A percentile compares a stretch with the other conserved stretches of the same genome.
Evolutionary conservation across 805 yeast species (phyloP).

Genomic region (Ogataea naganishii): DNA sequence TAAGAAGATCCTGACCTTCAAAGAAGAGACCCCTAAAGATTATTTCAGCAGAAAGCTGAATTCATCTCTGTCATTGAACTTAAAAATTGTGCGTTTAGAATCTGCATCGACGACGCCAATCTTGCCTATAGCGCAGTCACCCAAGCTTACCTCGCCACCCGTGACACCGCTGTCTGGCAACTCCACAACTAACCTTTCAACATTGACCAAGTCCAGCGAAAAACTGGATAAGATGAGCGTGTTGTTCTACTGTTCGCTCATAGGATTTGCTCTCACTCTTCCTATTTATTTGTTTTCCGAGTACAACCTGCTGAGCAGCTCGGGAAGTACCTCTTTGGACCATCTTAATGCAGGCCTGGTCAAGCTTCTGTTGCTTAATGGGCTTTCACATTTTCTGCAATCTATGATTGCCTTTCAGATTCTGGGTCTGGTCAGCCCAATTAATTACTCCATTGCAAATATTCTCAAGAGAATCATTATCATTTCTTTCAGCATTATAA

Average conservation of each 20-base stretch:
- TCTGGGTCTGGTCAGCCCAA: constrained; percentile 63
- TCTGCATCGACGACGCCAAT: constrained; percentile 26
- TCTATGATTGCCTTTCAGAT: constrained; percentile 70
- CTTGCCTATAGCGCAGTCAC: constrained; percentile 23
- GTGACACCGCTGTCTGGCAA: constrained; percentile 16
- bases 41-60: constrained; percentile 11
- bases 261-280: constrained; percentile 59
- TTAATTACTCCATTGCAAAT: constrained; percentile 72
- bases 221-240: constrained; percentile 67
- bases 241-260: constrained; percentile 58
- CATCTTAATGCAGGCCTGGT: constrained; percentile 18
- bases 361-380: constrained; percentile 46
- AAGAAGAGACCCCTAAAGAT: constrained; percentile 2
- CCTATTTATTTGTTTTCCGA: constrained; percentile 62
- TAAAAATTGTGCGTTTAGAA: constrained; percentile 20
- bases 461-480: constrained; percentile 67
- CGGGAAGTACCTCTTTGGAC: constrained; percentile 23
- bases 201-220: constrained; percentile 16
- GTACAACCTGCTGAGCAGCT: too few species aligned
- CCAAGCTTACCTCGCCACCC: constrained; percentile 16
- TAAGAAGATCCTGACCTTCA: constrained; percentile 54
- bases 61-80: constrained; percentile 17
- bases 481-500: constrained; percentile 53
- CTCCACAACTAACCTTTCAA: constrained; percentile 7
- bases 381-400: constrained; percentile 62